These are phyloP conservation scores for Carex pumila DNA, from an alignment of 176 grass and related monocot genomes.

Conservation along the genomic window DNA sequence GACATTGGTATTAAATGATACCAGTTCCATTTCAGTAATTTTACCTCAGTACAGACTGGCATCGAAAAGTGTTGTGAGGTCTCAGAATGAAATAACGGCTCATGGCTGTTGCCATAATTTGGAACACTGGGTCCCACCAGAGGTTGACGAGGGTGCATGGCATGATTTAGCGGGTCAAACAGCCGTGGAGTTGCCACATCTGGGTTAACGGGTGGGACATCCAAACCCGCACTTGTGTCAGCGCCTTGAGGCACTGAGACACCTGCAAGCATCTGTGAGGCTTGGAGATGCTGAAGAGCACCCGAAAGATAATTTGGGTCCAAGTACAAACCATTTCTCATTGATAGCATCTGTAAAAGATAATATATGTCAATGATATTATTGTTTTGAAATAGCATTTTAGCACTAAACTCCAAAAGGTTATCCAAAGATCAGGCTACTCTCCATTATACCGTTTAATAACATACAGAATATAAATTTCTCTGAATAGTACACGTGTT, in stretches of 20 bases:
- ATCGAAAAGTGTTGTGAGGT: constrained; percentile 57
- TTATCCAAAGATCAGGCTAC: not conserved
- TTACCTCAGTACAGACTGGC: constrained; percentile 66
- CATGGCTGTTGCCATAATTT: constrained; percentile 37
- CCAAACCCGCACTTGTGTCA: constrained; percentile 29
- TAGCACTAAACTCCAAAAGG: not conserved
- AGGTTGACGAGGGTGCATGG: constrained; percentile 36
- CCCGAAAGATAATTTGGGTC: constrained; percentile 64
- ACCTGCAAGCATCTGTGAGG: constrained; percentile 65
- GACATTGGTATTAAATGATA: not conserved
- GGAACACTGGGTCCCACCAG: constrained; percentile 29
- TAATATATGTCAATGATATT: not conserved
- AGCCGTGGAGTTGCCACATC: constrained; percentile 45
- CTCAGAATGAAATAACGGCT: constrained; percentile 34
- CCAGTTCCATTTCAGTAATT: not conserved
- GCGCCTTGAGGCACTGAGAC: constrained; percentile 38
- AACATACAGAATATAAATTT: not conserved
- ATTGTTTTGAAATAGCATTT: not conserved
- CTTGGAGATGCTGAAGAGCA: constrained; percentile 58
- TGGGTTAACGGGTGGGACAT: constrained; percentile 45
- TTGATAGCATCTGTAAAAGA: constrained; percentile 65
- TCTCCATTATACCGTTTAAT: not conserved
- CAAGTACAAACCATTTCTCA: constrained; percentile 89
- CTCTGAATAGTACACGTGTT: not conserved
- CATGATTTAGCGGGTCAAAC: constrained; percentile 35